phyloP scores from a whole-genome alignment of 2,329 filamentous ascomycete genomes.

The Apiospora kogelbergensis region DNA sequence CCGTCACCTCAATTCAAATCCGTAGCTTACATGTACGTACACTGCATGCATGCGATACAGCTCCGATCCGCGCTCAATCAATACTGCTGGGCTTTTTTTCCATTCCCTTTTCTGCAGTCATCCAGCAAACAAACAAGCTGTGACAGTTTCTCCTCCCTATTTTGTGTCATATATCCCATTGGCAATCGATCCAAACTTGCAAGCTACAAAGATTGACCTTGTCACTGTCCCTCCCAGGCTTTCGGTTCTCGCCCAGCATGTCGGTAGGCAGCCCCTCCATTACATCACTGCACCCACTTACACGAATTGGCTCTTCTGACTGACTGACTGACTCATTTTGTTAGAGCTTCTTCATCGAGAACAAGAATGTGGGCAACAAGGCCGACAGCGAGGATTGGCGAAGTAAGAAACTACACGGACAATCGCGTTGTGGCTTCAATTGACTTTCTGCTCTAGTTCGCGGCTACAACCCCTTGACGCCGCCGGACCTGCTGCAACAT shows the following conservation, averaged over 20 bases:
- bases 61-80: background rate
- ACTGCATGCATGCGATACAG: background rate
- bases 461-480: slow-evolving; percentile 90
- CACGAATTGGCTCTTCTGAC: slow-evolving; percentile 15
- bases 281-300: slow-evolving; percentile 7
- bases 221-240: background rate
- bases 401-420: slow-evolving; percentile 54
- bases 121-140: background rate
- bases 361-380: slow-evolving; percentile 76
- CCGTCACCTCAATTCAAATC: background rate
- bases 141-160: background rate
- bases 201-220: background rate
- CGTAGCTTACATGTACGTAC: background rate
- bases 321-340: slow-evolving; percentile 22
- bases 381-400: slow-evolving; percentile 77
- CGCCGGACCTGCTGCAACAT: slow-evolving; percentile 92
- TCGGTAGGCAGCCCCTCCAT: slow-evolving; percentile 9
- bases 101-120: too few relatives aligned
- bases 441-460: slow-evolving; percentile 53
- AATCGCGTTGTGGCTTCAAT: slow-evolving; percentile 22
- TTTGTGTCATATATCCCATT: background rate
- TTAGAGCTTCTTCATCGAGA: slow-evolving; percentile 71
- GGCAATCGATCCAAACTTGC: background rate
- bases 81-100: background rate
- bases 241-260: background rate